Conservation (phyloP, 257 asterid genomes). For the Solanum habrochaites region DNA sequence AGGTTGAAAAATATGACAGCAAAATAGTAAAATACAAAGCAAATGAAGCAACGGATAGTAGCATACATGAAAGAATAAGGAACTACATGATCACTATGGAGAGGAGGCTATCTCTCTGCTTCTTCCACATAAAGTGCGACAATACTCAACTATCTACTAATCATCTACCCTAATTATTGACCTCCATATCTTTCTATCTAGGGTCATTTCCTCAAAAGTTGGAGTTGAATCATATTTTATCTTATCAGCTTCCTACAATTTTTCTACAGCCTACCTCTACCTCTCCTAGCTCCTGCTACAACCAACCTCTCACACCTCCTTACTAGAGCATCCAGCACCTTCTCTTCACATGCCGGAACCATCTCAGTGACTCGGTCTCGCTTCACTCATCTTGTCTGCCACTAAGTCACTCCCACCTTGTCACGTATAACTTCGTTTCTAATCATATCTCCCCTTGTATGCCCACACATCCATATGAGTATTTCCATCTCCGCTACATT, state of each 20-base stretch:
- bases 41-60: neutral
- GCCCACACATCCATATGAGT: neutral
- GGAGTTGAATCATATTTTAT: neutral
- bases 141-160: neutral
- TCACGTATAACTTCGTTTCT: neutral
- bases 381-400: neutral
- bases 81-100: neutral
- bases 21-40: neutral
- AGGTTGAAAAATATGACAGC: neutral
- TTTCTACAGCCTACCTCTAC: neutral
- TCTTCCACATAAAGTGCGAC: neutral
- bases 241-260: neutral
- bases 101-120: neutral
- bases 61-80: neutral
- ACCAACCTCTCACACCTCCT: neutral
- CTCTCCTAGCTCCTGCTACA: neutral
- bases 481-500: neutral
- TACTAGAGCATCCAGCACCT: neutral
- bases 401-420: neutral
- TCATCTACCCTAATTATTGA: neutral
- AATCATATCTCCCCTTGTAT: neutral
- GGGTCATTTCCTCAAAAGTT: neutral
- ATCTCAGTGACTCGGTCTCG: neutral
- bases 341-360: neutral
- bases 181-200: neutral